A percentile compares a stretch with the other conserved stretches of the same genome.
Evolutionary conservation across 306 rosid species (phyloP).

Genomic region (Abrus precatorius): DNA sequence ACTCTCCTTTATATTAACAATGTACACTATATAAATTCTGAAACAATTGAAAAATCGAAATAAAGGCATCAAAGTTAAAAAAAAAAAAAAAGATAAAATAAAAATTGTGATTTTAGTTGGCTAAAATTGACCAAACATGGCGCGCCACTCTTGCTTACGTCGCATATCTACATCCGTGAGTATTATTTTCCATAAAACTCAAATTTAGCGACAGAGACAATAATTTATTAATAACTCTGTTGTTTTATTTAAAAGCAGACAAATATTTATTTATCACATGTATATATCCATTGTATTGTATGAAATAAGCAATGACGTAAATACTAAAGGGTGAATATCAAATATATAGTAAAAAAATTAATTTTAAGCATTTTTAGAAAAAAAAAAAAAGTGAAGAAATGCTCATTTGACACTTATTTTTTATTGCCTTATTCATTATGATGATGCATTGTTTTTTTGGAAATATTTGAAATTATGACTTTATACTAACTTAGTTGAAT

Average conservation of each 20-base stretch:
- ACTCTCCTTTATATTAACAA: background rate
- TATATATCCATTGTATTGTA: background rate
- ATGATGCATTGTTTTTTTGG: no score
- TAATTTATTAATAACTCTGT: background rate
- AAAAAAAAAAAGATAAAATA: background rate
- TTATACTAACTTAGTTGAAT: no score
- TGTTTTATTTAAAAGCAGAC: background rate
- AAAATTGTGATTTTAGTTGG: background rate
- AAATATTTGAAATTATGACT: no score
- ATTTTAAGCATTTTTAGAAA: no score
- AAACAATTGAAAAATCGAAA: background rate
- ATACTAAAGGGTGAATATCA: background rate
- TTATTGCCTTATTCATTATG: no score
- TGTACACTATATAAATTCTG: background rate
- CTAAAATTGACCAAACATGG: background rate
- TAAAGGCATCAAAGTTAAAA: background rate
- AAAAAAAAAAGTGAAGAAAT: no score
- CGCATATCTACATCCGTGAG: background rate
- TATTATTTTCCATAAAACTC: background rate
- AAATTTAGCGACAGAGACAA: background rate
- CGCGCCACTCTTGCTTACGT: background rate
- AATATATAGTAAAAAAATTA: no score
- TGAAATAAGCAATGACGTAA: slow-evolving; percentile 40
- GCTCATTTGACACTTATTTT: no score
- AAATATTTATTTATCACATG: background rate